Evolutionary conservation across 2,329 filamentous ascomycete species (phyloP).

Genomic region (Achaetomium macrosporum): DNA sequence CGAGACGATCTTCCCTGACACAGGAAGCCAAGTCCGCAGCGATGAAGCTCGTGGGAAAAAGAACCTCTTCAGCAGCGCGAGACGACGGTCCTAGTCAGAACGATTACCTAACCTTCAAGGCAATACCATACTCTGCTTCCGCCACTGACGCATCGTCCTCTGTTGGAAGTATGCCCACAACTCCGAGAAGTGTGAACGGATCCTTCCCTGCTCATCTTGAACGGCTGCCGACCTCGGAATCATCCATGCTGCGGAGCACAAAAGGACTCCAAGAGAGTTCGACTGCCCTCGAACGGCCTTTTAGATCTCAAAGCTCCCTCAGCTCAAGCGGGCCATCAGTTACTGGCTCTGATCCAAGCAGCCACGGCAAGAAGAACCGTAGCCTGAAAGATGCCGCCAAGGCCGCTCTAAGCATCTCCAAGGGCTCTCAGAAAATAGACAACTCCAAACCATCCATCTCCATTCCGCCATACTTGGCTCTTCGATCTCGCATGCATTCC

Average conservation of each 20-base stretch:
- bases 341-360: slow-evolving; percentile 10
- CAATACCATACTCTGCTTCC: slow-evolving; percentile 15
- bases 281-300: slow-evolving; percentile 6
- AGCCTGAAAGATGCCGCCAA: slow-evolving; percentile 34
- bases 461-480: slow-evolving; percentile 14
- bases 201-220: not conserved
- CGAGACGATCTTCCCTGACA: slow-evolving; percentile 22
- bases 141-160: not conserved
- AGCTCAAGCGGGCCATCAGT: slow-evolving; percentile 14
- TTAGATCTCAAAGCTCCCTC: slow-evolving; percentile 14
- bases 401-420: slow-evolving; percentile 28
- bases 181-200: not conserved
- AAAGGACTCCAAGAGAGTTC: not conserved
- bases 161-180: not conserved
- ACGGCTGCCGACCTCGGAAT: slow-evolving; percentile 1
- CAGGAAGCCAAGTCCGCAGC: slow-evolving; percentile 24
- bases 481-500: slow-evolving; percentile 17
- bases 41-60: slow-evolving; percentile 22
- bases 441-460: slow-evolving; percentile 10
- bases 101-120: slow-evolving; percentile 23
- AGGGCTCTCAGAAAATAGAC: not conserved
- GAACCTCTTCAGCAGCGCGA: slow-evolving; percentile 7
- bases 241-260: not conserved
- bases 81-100: slow-evolving; percentile 1
- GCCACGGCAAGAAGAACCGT: slow-evolving; percentile 26